Conservation (phyloP, 345 rosid species). For the Arabidopsis arenosa region DNA sequence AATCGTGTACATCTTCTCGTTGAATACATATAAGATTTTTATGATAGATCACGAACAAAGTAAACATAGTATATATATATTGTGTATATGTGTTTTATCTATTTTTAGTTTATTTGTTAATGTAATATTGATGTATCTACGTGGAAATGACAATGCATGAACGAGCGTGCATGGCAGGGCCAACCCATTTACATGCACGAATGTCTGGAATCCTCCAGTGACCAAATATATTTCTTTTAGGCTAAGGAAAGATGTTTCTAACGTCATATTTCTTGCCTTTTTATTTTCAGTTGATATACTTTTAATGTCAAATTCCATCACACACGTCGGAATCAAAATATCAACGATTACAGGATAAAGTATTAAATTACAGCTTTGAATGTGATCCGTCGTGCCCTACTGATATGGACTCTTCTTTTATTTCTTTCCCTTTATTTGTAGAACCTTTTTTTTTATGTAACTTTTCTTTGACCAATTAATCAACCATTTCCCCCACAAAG, state of each 20-base stretch:
- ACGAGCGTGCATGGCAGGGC: conserved; percentile 6
- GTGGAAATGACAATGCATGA: conserved; percentile 20
- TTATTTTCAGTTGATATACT: not conserved
- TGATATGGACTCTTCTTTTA: conserved; percentile 12
- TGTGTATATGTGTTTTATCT: not conserved
- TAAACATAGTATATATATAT: not conserved
- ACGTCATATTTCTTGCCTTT: conserved; percentile 27
- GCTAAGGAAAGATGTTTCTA: conserved; percentile 38
- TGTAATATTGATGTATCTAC: not conserved
- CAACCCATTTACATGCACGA: conserved; percentile 27
- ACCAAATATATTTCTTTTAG: conserved; percentile 39
- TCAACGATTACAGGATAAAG: conserved; percentile 11
- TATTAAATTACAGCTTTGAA: conserved; percentile 29
- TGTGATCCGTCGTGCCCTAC: conserved; percentile 19
- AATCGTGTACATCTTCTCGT: not conserved
- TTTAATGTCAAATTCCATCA: conserved; percentile 20
- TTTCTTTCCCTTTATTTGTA: not conserved
- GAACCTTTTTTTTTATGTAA: not conserved
- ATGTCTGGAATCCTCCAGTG: conserved; percentile 27
- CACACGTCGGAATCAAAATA: conserved; percentile 33
- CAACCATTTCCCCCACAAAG: not conserved
- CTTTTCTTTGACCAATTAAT: conserved; percentile 35
- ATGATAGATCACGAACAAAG: not conserved
- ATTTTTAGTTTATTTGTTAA: not conserved
- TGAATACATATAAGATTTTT: not conserved